phyloP scores from a whole-genome alignment of 768 basidiomycete species.

The Psilocybe tampanensis region DNA sequence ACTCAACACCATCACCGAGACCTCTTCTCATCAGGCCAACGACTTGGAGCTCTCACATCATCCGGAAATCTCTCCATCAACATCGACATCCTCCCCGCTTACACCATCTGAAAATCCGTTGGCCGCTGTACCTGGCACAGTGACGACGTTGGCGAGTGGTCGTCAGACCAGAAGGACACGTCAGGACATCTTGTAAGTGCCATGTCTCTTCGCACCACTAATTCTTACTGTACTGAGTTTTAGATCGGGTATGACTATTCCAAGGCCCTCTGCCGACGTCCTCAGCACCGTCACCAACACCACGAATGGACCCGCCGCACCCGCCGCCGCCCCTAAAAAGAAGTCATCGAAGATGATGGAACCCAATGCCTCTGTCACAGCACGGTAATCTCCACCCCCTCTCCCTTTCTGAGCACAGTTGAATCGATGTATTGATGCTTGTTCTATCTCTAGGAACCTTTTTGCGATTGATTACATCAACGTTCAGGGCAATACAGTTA shows the following conservation, averaged over 20 bases:
- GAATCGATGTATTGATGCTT: not conserved
- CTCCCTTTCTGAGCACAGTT: not conserved
- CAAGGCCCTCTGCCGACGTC: not conserved
- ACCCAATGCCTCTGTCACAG: not conserved
- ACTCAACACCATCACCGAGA: no score
- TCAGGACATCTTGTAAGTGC: not conserved
- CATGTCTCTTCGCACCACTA: not conserved
- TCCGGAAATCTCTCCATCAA: no score
- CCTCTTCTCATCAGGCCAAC: no score
- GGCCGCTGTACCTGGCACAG: no score
- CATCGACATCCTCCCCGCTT: no score
- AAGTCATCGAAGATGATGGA: not conserved
- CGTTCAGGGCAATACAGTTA: not conserved
- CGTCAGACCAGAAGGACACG: not conserved
- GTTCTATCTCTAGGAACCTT: not conserved
- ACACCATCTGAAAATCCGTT: no score
- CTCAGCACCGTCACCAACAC: not conserved
- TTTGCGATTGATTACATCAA: not conserved
- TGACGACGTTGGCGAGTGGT: no score
- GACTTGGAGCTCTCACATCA: no score
- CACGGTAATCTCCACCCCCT: not conserved
- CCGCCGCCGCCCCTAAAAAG: not conserved
- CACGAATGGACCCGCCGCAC: not conserved
- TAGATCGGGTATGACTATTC: not conserved
- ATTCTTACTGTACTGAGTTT: not conserved